Percentiles rank a stretch among this genome's conserved stretches.
phyloP scores from a whole-genome alignment of 179 eudicot species.

The Beta macrorhiza region DNA sequence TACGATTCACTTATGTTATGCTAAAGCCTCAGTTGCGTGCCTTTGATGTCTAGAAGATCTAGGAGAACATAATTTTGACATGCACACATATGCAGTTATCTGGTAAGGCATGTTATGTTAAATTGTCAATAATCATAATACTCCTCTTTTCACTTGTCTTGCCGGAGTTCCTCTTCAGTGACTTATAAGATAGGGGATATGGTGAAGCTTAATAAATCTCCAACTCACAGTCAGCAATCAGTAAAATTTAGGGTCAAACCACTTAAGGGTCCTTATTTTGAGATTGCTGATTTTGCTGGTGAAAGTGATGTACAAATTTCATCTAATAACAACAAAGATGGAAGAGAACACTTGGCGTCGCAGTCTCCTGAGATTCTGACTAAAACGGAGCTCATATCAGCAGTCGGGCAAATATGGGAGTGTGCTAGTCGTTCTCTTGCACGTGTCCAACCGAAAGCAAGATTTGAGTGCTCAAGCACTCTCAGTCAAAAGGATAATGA shows the following conservation, averaged over 20 bases:
- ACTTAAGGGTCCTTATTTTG: slow-evolving; percentile 46
- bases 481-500: slow-evolving; percentile 29
- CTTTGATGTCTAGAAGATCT: neutral
- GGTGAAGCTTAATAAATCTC: slow-evolving; percentile 44
- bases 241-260: slow-evolving; percentile 49
- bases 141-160: neutral
- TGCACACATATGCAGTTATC: neutral
- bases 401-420: slow-evolving; percentile 64
- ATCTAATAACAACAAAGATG: slow-evolving; percentile 28
- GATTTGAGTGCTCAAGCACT: slow-evolving; percentile 22
- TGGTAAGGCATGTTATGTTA: neutral
- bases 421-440: slow-evolving; percentile 57
- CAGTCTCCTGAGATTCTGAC: slow-evolving; percentile 48
- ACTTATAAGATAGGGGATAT: slow-evolving; percentile 32
- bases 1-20: neutral
- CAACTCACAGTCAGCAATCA: slow-evolving; percentile 45
- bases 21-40: neutral
- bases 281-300: slow-evolving; percentile 39
- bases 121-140: neutral
- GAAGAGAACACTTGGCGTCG: slow-evolving; percentile 28
- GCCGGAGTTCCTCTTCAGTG: slow-evolving; percentile 17
- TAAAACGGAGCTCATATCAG: slow-evolving; percentile 67
- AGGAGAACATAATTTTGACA: neutral
- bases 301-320: slow-evolving; percentile 33
- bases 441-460: slow-evolving; percentile 41